Conservation (phyloP, 164 flowering plant genomes). For the Dillenia suffruticosa region DNA sequence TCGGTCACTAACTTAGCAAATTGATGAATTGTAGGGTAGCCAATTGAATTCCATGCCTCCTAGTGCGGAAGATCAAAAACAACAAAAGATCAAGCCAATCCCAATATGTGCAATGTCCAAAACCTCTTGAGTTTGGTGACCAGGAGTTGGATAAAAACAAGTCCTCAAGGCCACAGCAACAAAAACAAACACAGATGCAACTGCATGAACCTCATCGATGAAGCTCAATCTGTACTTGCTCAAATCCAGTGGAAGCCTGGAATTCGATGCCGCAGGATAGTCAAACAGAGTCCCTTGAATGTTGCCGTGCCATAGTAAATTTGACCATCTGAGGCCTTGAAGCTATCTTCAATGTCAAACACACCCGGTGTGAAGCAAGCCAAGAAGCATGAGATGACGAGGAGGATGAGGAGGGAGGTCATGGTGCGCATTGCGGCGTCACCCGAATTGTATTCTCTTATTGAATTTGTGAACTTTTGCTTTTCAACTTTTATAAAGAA, state of each 20-base stretch:
- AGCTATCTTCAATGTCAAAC: slow-evolving; percentile 24
- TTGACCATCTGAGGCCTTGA: slow-evolving; percentile 38
- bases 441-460: no score
- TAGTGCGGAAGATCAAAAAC: slow-evolving; percentile 74
- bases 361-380: slow-evolving; percentile 34
- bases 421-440: slow-evolving; percentile 38
- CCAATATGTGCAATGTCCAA: slow-evolving; percentile 59
- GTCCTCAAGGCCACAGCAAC: slow-evolving; percentile 56
- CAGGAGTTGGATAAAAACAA: slow-evolving; percentile 68
- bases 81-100: slow-evolving; percentile 57
- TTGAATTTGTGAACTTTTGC: no score
- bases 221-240: slow-evolving; percentile 41
- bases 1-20: no score
- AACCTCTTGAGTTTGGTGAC: slow-evolving; percentile 44
- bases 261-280: slow-evolving; percentile 11
- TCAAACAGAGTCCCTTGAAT: slow-evolving; percentile 42
- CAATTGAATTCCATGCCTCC: slow-evolving; percentile 63
- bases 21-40: slow-evolving; percentile 38
- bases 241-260: slow-evolving; percentile 32
- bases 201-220: slow-evolving; percentile 60
- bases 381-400: slow-evolving; percentile 40
- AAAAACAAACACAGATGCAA: slow-evolving; percentile 60
- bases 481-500: no score
- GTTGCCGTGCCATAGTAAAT: slow-evolving; percentile 55
- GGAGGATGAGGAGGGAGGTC: slow-evolving; percentile 30